phyloP scores from a whole-genome alignment of 129 eudicot species.

The sunflower (Helianthus annuus) region DNA sequence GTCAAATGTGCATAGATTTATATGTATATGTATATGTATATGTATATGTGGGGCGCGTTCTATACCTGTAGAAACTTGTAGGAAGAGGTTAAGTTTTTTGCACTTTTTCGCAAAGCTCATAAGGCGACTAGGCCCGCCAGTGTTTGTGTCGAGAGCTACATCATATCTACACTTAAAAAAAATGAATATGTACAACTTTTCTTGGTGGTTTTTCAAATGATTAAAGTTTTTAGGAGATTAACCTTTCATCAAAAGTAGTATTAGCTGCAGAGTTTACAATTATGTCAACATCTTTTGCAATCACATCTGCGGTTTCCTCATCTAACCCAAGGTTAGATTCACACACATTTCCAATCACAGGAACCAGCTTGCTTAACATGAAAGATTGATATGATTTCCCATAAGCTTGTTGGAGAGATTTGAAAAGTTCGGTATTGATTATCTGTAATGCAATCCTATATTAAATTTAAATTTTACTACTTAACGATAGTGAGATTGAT shows the following conservation, averaged over 20 bases:
- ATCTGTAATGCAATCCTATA: slow-evolving; percentile 49
- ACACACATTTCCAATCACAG: slow-evolving; percentile 87
- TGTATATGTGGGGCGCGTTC: neutral
- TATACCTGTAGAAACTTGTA: slow-evolving; percentile 92
- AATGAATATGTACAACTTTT: neutral
- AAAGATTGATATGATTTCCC: slow-evolving; percentile 81
- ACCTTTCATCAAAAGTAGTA: slow-evolving; percentile 98
- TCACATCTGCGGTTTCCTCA: slow-evolving; percentile 48
- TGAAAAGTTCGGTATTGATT: slow-evolving; percentile 74
- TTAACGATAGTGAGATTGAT: slow-evolving; percentile 19
- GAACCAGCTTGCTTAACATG: slow-evolving; percentile 91
- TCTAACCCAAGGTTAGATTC: slow-evolving; percentile 79
- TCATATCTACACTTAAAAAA: slow-evolving; percentile 59
- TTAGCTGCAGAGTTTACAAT: slow-evolving; percentile 94
- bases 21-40: neutral
- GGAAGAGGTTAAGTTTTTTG: slow-evolving; percentile 76
- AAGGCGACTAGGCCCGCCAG: slow-evolving; percentile 88
- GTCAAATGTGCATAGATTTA: slow-evolving; percentile 13
- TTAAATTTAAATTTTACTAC: slow-evolving; percentile 32
- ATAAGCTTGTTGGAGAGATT: slow-evolving; percentile 69
- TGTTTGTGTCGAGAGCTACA: slow-evolving; percentile 84
- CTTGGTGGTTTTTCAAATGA: neutral
- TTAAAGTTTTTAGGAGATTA: neutral
- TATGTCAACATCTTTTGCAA: slow-evolving; percentile 75
- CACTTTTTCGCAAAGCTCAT: slow-evolving; percentile 80